phyloP scores from a whole-genome alignment of 805 yeast species.

The Myxozyma neotropica region DNA sequence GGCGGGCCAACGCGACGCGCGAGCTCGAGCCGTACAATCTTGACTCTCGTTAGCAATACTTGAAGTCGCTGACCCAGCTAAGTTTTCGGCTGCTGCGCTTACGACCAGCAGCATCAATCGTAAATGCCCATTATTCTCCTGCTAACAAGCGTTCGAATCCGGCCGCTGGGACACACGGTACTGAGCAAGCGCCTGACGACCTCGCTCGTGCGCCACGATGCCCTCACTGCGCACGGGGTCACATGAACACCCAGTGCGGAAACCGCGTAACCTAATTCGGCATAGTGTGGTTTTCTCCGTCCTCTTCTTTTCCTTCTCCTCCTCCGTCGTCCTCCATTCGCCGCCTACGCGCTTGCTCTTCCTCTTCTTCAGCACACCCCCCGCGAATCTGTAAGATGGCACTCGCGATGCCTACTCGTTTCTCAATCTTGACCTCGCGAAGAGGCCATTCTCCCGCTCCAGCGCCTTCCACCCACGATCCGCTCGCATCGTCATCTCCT shows the following conservation, averaged over 20 bases:
- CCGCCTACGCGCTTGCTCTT: too few species aligned
- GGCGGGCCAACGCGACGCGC: too few species aligned
- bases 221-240: too few species aligned
- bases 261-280: neutral
- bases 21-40: too few species aligned
- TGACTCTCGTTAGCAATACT: too few species aligned
- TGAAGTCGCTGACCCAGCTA: too few species aligned
- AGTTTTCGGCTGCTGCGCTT: too few species aligned
- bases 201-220: neutral
- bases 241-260: neutral
- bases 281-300: neutral
- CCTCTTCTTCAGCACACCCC: neutral
- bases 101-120: too few species aligned
- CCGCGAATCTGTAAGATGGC: neutral
- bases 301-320: conserved; percentile 2
- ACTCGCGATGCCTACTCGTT: neutral
- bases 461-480: neutral
- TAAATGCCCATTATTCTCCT: too few species aligned
- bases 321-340: too few species aligned
- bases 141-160: too few species aligned
- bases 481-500: neutral
- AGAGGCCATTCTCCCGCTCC: neutral
- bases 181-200: neutral
- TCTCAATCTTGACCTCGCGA: neutral
- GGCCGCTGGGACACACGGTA: too few species aligned